Evolutionary conservation across 257 asterid species (phyloP).

Genomic region (Ballota nigra): DNA sequence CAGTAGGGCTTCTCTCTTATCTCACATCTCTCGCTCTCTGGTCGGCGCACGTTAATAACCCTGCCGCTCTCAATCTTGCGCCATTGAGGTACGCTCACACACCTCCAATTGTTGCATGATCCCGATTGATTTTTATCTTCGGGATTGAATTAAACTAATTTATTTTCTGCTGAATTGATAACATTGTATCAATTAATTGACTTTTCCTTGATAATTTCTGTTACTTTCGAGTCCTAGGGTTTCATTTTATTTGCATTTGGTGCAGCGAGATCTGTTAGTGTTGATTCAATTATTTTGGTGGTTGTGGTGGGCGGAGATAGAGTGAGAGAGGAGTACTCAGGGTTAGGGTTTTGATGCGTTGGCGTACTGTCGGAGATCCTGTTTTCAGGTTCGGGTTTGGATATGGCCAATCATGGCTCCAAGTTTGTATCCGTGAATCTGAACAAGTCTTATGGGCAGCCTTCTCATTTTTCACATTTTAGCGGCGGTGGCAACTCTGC

Average conservation of each 20-base stretch:
- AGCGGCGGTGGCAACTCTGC: conserved; percentile 51
- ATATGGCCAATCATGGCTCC: conserved; percentile 86
- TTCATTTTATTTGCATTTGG: conserved; percentile 9
- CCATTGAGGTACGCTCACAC: conserved; percentile 47
- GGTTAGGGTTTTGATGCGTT: conserved; percentile 73
- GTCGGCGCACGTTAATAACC: conserved; percentile 48
- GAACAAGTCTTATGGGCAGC: conserved; percentile 86
- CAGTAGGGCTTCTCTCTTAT: conserved; percentile 52
- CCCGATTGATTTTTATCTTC: conserved; percentile 21
- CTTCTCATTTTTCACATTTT: conserved; percentile 48
- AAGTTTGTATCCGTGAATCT: conserved; percentile 83
- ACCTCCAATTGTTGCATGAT: conserved; percentile 22
- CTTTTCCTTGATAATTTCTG: not conserved
- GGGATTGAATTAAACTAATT: conserved; percentile 3
- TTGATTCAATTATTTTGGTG: conserved; percentile 20
- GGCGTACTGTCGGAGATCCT: conserved; percentile 46
- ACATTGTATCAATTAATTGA: not conserved
- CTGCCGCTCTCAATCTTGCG: conserved; percentile 47
- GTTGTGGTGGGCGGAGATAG: conserved; percentile 31
- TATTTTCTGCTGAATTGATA: conserved; percentile 7
- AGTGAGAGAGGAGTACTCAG: conserved; percentile 30
- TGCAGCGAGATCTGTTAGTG: conserved; percentile 45
- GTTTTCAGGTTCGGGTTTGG: conserved; percentile 40
- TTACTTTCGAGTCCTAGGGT: conserved; percentile 29
- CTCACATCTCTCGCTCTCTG: conserved; percentile 30